Base-by-base conservation (phyloP, 257 asterid species). In the Solanum chiquidenum region DNA sequence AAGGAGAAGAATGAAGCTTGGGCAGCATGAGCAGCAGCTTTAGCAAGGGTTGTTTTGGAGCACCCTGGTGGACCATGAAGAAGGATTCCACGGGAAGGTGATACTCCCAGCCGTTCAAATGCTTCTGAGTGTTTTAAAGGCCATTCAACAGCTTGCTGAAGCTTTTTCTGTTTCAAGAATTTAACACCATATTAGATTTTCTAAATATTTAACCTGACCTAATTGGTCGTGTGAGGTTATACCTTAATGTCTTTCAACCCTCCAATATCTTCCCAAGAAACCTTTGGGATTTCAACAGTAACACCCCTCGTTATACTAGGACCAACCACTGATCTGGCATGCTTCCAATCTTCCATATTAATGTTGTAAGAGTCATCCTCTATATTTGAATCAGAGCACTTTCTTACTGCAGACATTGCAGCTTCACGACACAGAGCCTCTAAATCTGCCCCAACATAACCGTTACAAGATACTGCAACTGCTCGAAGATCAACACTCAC, bases 21-120 rank as follows among this genome's bases (percentile, higher is more conserved):
- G 83, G 99, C 95, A 86, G 98, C 99, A 93, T 92, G 94, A 83
- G 98, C 98, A 87, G 98, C 98, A 89, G 99, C 99, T 91, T 94
- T 97, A 16, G 98, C 99, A 12, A 97, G 98, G 88, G 98, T 97
- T 72, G 99, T 97, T 93, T 97, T 97, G 14, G 99, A 97, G 95
- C 99, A 97, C 34, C 99, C 99, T 68, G 99, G 99, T 62, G 99
- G 99, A 35, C 99, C 99, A 77, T 97, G 99, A 86, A 97, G 98
- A 83, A 95, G 99, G 88, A 97, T 93, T 46, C 99, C 99, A 46
- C 95, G 96, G 46, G 94, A 80, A 73, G 99, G 98, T 73, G 96
- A 91, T 68, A 95, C 94, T 29, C 99, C 98, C 40, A 97, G 93
- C 92, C 98, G 92, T 49, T 93, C 86, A 87, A 95, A 97, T 37